Evolutionary conservation across 83 land plant species (phyloP), one percentile per base, ranked within the genome.

Genomic region (Thuja plicata): DNA sequence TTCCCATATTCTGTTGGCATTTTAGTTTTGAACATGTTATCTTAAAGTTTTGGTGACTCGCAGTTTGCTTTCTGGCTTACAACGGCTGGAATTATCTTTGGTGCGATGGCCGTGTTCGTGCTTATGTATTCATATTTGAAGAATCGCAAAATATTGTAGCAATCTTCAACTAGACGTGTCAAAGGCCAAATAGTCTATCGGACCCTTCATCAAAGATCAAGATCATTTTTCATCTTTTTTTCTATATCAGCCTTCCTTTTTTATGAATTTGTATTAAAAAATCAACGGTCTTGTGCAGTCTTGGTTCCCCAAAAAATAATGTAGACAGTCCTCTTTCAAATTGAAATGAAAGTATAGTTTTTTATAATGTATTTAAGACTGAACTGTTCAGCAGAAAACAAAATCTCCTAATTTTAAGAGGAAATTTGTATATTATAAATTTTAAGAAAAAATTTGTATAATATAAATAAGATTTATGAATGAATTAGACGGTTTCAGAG

Each of bases 11-110:
- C 48, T 62, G 2, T 43, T 70, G 19, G n/a, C 77, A 38, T 76
- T 17, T 40, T 87, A 32, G 19, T 77, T 16, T 74, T 48, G 32
- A 41, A 79, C 16, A 40, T 30, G 2, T 45, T 41, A 74, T 16
- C 32, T 71, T 38, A 40, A 40, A 40, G 0, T 37, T 30, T 87
- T 87, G n/a, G 52, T 87, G 88, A 34, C 73, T 70, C 90, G 92
- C 95, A 95, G 97, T 94, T 88, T 86, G 97, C 97, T 2, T 95
- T 95, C 79, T 95, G 97, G 97, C 70, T 94, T 45, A 95, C 97
- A 35, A 95, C 97, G 45, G 93, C 90, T 16, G 97, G 94, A 17
- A 95, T 95, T 37, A 50, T 95, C 57, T 89, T 91, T 88, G 97
- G 97, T 38, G 97, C 91, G 62, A 91, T 91, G 35, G 89, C 89